phyloP scores from a whole-genome alignment of 768 basidiomycete species.

The Boletus tylopilopsis region DNA sequence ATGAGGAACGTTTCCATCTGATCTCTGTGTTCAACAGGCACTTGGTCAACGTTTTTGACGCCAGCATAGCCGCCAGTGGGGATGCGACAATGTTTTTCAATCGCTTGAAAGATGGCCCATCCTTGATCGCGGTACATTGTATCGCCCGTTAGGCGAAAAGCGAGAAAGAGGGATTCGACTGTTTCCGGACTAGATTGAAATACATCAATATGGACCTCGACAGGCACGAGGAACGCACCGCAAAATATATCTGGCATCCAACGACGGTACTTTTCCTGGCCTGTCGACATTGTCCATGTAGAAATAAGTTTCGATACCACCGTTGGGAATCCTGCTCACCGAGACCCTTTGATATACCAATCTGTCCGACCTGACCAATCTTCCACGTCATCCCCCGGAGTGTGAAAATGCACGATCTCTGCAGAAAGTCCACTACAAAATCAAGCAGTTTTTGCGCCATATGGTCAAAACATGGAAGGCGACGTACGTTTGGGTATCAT shows the following conservation, averaged over 20 bases:
- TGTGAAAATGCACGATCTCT: slow-evolving; percentile 85
- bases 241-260: slow-evolving; percentile 92
- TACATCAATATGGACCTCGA: neutral
- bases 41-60: slow-evolving; percentile 79
- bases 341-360: slow-evolving; percentile 90
- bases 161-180: slow-evolving; percentile 89
- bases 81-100: slow-evolving; percentile 77
- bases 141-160: slow-evolving; percentile 87
- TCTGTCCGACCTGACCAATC: slow-evolving; percentile 44
- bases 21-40: slow-evolving; percentile 68
- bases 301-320: neutral
- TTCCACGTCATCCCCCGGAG: slow-evolving; percentile 52
- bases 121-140: slow-evolving; percentile 75
- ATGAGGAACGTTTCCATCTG: slow-evolving; percentile 96
- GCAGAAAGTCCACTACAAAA: slow-evolving; percentile 71
- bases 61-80: slow-evolving; percentile 81
- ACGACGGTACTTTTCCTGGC: slow-evolving; percentile 34
- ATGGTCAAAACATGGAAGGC: neutral
- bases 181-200: slow-evolving; percentile 74
- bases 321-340: slow-evolving; percentile 35
- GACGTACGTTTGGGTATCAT: slow-evolving; percentile 77
- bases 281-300: slow-evolving; percentile 11
- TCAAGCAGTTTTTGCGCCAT: neutral
- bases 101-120: slow-evolving; percentile 88
- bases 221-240: slow-evolving; percentile 41